Conservation (phyloP, 2,329 filamentous ascomycete species). For the Trichoderma sp. region DNA sequence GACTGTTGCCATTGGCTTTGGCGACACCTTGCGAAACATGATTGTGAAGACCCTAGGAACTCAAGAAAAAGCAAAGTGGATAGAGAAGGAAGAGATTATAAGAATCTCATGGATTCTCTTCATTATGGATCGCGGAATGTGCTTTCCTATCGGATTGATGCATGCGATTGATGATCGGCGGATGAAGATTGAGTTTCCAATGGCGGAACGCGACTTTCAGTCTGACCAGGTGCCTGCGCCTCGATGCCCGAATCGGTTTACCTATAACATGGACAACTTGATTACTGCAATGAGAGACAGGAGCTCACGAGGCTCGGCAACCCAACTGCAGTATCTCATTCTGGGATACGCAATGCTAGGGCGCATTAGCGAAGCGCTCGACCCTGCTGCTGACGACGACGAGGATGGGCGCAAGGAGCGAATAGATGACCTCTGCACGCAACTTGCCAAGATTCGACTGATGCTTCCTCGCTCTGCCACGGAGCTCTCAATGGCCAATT, state of each 20-base stretch:
- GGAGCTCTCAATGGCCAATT: slow-evolving; percentile 23
- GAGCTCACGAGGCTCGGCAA: slow-evolving; percentile 13
- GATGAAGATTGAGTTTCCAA: slow-evolving; percentile 26
- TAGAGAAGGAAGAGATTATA: slow-evolving; percentile 25
- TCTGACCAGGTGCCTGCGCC: neutral
- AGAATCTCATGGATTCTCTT: slow-evolving; percentile 27
- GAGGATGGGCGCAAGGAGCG: slow-evolving; percentile 9
- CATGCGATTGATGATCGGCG: slow-evolving; percentile 28
- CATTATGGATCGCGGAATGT: slow-evolving; percentile 27
- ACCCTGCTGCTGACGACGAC: slow-evolving; percentile 19
- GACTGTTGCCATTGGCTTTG: slow-evolving; percentile 24
- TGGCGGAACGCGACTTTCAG: slow-evolving; percentile 25
- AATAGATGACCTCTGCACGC: slow-evolving; percentile 21
- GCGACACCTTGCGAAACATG: slow-evolving; percentile 8
- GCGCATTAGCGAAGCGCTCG: slow-evolving; percentile 24
- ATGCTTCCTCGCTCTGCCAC: slow-evolving; percentile 26
- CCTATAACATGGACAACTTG: slow-evolving; percentile 21
- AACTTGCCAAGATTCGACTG: slow-evolving; percentile 23
- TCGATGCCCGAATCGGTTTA: neutral
- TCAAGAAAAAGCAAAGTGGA: slow-evolving; percentile 17
- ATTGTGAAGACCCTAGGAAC: slow-evolving; percentile 19
- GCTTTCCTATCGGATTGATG: slow-evolving; percentile 26
- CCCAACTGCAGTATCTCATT: slow-evolving; percentile 25
- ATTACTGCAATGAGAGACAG: slow-evolving; percentile 22
- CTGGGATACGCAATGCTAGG: slow-evolving; percentile 26